Conservation (phyloP, 1,284 basidiomycete genomes). For the Boletus mariae region DNA sequence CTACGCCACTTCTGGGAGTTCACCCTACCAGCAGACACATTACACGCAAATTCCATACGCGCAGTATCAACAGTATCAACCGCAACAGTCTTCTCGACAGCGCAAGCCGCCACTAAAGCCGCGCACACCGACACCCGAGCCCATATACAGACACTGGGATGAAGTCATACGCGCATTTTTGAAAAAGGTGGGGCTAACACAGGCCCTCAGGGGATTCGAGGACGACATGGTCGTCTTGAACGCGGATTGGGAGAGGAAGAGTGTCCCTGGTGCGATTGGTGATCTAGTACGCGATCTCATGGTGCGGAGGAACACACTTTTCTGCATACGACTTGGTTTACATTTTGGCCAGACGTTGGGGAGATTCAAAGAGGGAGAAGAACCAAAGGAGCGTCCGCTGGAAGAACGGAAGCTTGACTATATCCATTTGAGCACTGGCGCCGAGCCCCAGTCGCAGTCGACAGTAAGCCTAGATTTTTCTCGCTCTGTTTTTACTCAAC, state of each 20-base stretch:
- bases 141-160: slow-evolving; percentile 60
- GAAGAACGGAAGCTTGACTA: slow-evolving; percentile 67
- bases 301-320: slow-evolving; percentile 38
- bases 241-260: slow-evolving; percentile 55
- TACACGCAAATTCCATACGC: slow-evolving; percentile 32
- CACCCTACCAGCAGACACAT: slow-evolving; percentile 33
- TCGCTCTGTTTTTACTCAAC: not conserved
- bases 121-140: slow-evolving; percentile 37
- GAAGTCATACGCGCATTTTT: slow-evolving; percentile 53
- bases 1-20: slow-evolving; percentile 28
- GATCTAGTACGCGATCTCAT: slow-evolving; percentile 49
- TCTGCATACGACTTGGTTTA: not conserved
- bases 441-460: slow-evolving; percentile 48
- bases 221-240: slow-evolving; percentile 69
- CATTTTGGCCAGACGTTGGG: slow-evolving; percentile 21
- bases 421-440: slow-evolving; percentile 44
- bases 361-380: slow-evolving; percentile 23
- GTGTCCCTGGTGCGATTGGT: slow-evolving; percentile 51
- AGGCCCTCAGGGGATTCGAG: slow-evolving; percentile 62
- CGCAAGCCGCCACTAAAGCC: slow-evolving; percentile 28
- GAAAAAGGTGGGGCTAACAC: slow-evolving; percentile 51
- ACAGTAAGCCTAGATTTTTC: slow-evolving; percentile 42
- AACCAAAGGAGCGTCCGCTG: slow-evolving; percentile 36
- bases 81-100: slow-evolving; percentile 24
- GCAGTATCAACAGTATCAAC: slow-evolving; percentile 35